Base-by-base conservation (phyloP, 164 flowering plant species). In the Litsea cubeba region DNA sequence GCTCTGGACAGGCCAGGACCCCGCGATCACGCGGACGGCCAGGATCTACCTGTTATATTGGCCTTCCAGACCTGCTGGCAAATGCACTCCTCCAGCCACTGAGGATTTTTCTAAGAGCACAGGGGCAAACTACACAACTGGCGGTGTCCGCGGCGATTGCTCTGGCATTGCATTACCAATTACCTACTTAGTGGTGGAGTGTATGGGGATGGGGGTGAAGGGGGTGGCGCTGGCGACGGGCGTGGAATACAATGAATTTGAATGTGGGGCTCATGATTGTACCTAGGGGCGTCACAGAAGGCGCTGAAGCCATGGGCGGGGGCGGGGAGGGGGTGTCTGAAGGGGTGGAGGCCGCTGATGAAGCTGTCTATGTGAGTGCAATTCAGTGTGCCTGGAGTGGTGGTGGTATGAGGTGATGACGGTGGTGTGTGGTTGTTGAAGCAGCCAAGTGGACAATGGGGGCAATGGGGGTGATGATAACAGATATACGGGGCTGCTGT, bases 401-500 rank as follows among this genome's bases (percentile, higher is more conserved):
- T 90, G 97, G 91, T 91, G 92, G 91, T 91, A 88, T 20, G 94
- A 91, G 74, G 68, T 91, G 20, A 88, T 91, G 91, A 80, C 87
- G 5, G 40, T 91, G 11, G 73, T 90, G 17, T 80, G 85, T 0
- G 97, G 0, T 73, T 85, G 1, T 75, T 91, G 0, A 1, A 72
- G 1, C 79, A 87, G 22, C 81, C 91, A 0, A 80, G 0, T 85
- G 76, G 25, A 72, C 82, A 0, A 81, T 91, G 2, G 90, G 90
- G 6, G 69, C 89, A 24, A 88, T 84, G 88, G 94, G 92, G 1
- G 79, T 88, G 25, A 77, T 91, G 28, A 83, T 88, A n/a, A 10
- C 91, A 90, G 72, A 83, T 85, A 2, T n/a, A 90, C 97, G 12
- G 79, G 89, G 1, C 79, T 90, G 0, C 70, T 86, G n/a, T 88